Conservation (phyloP, 345 rosid genomes). For the Brassica juncea region DNA sequence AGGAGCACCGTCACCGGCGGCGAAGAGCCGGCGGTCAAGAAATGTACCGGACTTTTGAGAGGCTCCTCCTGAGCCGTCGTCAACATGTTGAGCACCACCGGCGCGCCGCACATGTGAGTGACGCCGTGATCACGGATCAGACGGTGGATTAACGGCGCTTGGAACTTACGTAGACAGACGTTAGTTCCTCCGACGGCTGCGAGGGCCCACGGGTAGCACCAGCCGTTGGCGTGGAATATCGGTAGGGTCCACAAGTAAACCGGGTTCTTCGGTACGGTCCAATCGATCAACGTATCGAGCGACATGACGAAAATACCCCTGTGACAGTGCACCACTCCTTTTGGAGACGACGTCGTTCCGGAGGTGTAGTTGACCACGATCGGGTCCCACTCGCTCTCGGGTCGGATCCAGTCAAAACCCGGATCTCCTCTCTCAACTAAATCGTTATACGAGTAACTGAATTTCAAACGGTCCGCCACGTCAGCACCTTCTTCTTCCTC, state of each 20-base stretch:
- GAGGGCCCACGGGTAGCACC: constrained; percentile 73
- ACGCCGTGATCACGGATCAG: constrained; percentile 57
- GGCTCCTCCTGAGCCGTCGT: constrained; percentile 39
- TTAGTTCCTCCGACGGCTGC: constrained; percentile 86
- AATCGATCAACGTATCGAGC: constrained; percentile 52
- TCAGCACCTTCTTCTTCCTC: constrained; percentile 28
- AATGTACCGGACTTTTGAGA: constrained; percentile 49
- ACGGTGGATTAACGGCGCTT: constrained; percentile 48
- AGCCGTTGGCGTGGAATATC: constrained; percentile 84
- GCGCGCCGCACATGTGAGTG: constrained; percentile 89
- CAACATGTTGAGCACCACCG: constrained; percentile 76
- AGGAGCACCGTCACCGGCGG: constrained; percentile 69
- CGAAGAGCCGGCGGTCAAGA: constrained; percentile 76
- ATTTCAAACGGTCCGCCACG: constrained; percentile 15
- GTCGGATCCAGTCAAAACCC: constrained; percentile 53
- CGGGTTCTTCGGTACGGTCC: constrained; percentile 63
- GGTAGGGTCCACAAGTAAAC: constrained; percentile 88
- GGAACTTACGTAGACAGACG: constrained; percentile 69
- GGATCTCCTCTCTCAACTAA: constrained; percentile 55
- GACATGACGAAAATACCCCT: constrained; percentile 59
- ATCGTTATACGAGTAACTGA: constrained; percentile 48
- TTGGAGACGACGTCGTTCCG: constrained; percentile 85
- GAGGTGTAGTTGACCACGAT: constrained; percentile 75
- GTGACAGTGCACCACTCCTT: constrained; percentile 84
- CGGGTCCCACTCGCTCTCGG: constrained; percentile 67